Evolutionary conservation across 768 basidiomycete species (phyloP).

Genomic region (Tulasnella sp.): DNA sequence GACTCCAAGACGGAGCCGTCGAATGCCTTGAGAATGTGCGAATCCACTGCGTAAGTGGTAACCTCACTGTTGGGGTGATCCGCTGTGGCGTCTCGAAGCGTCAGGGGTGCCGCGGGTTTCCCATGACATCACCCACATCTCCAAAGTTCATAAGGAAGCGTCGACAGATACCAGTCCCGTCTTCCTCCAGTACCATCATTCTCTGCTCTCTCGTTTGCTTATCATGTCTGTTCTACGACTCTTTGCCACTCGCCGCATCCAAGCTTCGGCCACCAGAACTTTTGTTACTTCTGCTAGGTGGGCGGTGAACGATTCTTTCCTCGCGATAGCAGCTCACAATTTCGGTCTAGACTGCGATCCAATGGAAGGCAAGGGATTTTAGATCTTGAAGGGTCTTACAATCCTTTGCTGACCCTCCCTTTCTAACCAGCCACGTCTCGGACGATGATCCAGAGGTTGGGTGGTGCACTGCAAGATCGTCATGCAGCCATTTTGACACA

Average conservation of each 20-base stretch:
- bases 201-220: background rate
- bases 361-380: conserved; percentile 3
- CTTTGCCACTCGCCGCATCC: background rate
- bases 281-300: conserved; percentile 15
- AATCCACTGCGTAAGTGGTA: background rate
- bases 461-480: background rate
- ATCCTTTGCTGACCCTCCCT: background rate
- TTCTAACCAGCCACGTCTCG: conserved; percentile 9
- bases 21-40: background rate
- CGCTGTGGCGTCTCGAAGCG: background rate
- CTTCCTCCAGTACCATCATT: background rate
- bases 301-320: background rate
- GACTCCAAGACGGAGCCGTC: background rate
- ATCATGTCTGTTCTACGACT: conserved; percentile 3
- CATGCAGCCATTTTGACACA: background rate
- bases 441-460: conserved; percentile 22
- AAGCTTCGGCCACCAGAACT: background rate
- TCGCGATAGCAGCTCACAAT: background rate
- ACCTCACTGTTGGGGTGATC: background rate
- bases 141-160: conserved; percentile 12
- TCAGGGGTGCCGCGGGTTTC: background rate
- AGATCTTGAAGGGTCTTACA: background rate
- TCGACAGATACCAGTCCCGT: too few relatives aligned
- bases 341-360: conserved; percentile 9
- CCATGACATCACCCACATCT: background rate